A percentile compares a stretch with the other conserved stretches of the same genome.
These are phyloP conservation scores for Trichoderma semiorbis DNA, from an alignment of 2,329 filamentous ascomycete genomes.

Conservation along the genomic window DNA sequence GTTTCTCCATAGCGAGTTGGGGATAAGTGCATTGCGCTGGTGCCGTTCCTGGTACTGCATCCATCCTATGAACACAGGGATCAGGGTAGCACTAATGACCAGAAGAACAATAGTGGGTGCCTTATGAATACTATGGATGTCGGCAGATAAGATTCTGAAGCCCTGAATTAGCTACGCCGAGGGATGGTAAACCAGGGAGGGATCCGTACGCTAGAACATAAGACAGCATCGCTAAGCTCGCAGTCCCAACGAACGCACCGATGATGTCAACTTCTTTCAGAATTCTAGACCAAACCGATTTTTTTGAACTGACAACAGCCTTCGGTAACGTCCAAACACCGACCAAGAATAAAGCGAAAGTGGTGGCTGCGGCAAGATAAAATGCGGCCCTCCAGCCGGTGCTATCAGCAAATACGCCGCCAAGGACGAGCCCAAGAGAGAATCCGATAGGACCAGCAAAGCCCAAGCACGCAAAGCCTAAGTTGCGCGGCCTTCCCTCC, in stretches of 20 bases:
- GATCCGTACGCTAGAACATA: conserved; percentile 51
- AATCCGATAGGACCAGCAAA: conserved; percentile 48
- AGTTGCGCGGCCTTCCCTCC: conserved; percentile 35
- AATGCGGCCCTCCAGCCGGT: conserved; percentile 48
- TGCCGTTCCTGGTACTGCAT: conserved; percentile 45
- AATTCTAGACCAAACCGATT: conserved; percentile 22
- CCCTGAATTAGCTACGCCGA: neutral
- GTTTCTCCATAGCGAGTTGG: conserved; percentile 61
- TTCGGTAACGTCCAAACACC: conserved; percentile 37
- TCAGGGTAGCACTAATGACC: conserved; percentile 37
- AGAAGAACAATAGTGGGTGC: conserved; percentile 45
- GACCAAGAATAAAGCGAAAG: conserved; percentile 34
- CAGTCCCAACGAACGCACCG: conserved; percentile 46
- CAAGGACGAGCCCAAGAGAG: conserved; percentile 47
- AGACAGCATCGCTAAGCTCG: conserved; percentile 46
- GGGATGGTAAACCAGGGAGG: neutral
- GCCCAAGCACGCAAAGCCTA: conserved; percentile 43
- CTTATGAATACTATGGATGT: conserved; percentile 40
- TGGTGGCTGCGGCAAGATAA: conserved; percentile 38
- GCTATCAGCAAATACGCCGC: conserved; percentile 45
- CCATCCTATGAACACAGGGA: conserved; percentile 54
- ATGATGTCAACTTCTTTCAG: conserved; percentile 49
- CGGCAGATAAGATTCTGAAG: conserved; percentile 31
- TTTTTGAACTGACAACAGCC: conserved; percentile 19
- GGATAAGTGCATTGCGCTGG: conserved; percentile 53